Base-by-base conservation (phyloP, 106 monocot genomes). In the Iris macrosiphon region DNA sequence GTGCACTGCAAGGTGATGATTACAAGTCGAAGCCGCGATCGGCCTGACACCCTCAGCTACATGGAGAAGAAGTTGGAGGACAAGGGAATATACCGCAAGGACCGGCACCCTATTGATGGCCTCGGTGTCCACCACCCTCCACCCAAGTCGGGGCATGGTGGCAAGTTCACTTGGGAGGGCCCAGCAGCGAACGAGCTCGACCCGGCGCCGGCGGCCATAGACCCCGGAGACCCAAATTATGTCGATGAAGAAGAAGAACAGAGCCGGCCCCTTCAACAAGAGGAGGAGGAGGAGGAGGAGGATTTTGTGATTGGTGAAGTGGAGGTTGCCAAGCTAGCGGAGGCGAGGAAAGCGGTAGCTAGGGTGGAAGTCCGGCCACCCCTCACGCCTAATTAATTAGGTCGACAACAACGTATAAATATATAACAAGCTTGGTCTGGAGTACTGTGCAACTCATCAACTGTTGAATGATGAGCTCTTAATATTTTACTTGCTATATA, bases 131-230 rank as follows among this genome's bases (percentile, higher is more conserved):
- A 33, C 14, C 42, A 41, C 7, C 13, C 32, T 9, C 78, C 75
- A 4, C 80, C 68, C 32, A 88, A 88, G 59, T 79, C 88, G 8
- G 88, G 88, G 22, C 88, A 61, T 57, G 82, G 83, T 50, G 83
- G 83, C 15, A 76, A 73, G 65, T 88, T 48, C 76, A 88, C 88
- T 16, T 88, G 82, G 88, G 88, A 88, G 54, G 88, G 88, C 3
- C 79, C 83, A 14, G 54, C 17, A 1, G 60, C 27, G 15, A 43
- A 21, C 8, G 72, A 78, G 65, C 75, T 82, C 51, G 88, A 79
- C 30, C 83, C 82, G 0, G 66, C 45, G 0, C 83, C 83, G 15
- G 50, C 76, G 3, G 83, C 79, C 22, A 27, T 88, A 40, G 88
- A 83, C 28, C 59, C 60, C 20, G 21, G 37, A 4, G 83, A 88